A percentile compares a stretch with the other conserved stretches of the same genome.
phyloP scores from a whole-genome alignment of 495 filamentous ascomycete species.

The Xylaria curta region DNA sequence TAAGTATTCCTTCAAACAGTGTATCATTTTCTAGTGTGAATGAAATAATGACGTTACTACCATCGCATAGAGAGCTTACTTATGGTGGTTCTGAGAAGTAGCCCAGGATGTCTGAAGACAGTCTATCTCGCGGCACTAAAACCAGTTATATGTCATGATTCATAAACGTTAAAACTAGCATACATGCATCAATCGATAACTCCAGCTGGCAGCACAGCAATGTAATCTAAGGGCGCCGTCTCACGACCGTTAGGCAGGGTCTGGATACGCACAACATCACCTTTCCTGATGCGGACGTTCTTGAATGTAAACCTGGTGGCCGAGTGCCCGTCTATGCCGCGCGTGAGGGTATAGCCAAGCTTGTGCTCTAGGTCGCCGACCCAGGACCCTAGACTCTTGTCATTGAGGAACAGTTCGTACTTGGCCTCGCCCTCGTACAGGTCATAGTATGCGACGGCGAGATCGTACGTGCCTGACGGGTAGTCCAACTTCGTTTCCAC shows the following conservation, averaged over 20 bases:
- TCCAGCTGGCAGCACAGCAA: constrained; percentile 64
- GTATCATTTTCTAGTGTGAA: background rate
- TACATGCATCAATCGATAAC: constrained; percentile 59
- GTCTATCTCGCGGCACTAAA: no score
- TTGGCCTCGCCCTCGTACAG: constrained; percentile 59
- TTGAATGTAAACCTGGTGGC: constrained; percentile 66
- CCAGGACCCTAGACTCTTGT: constrained; percentile 61
- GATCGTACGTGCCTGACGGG: constrained; percentile 61
- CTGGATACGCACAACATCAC: constrained; percentile 65
- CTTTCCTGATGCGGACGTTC: constrained; percentile 56
- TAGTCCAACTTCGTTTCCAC: constrained; percentile 55
- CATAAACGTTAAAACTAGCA: background rate
- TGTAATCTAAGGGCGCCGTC: constrained; percentile 70
- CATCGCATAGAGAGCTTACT: background rate
- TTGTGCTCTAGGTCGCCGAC: constrained; percentile 61
- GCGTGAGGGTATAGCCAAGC: constrained; percentile 61
- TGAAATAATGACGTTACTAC: background rate
- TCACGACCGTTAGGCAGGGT: constrained; percentile 65
- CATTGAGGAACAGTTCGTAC: constrained; percentile 62
- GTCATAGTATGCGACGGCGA: constrained; percentile 73
- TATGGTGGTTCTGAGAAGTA: background rate
- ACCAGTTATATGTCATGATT: no score
- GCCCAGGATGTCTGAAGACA: background rate
- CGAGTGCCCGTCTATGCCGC: constrained; percentile 67
- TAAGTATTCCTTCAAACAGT: background rate